Evolutionary conservation across 2,329 filamentous ascomycete genomes (phyloP).

Genomic region (Epichloe uncinata): DNA sequence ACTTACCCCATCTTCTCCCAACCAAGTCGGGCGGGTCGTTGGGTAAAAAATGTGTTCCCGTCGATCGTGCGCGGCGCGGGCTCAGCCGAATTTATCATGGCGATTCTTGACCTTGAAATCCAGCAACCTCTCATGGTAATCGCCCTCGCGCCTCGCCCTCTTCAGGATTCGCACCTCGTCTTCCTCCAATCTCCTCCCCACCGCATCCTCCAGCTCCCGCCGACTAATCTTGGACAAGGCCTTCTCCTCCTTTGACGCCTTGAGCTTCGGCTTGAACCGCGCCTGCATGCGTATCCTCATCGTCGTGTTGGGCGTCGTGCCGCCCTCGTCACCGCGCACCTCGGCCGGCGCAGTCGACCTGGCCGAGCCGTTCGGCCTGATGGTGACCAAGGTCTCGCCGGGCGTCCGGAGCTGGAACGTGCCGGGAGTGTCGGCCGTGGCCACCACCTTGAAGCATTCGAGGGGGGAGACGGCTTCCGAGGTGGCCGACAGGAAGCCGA

Average conservation of each 20-base stretch:
- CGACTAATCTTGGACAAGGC: conserved; percentile 74
- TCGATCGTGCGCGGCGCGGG: neutral
- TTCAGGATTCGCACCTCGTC: conserved; percentile 78
- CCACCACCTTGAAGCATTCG: conserved; percentile 65
- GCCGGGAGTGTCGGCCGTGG: conserved; percentile 49
- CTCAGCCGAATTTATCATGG: conserved; percentile 62
- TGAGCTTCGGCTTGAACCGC: conserved; percentile 74
- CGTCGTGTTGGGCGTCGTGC: conserved; percentile 54
- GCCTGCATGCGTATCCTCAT: conserved; percentile 87
- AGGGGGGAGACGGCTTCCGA: conserved; percentile 72
- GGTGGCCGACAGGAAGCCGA: conserved; percentile 62
- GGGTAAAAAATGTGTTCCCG: too few relatives aligned
- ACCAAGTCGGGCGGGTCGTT: too few relatives aligned
- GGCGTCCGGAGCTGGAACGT: conserved; percentile 62
- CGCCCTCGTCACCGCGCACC: conserved; percentile 62
- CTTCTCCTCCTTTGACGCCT: conserved; percentile 70
- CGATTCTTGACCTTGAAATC: conserved; percentile 85
- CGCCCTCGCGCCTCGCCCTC: conserved; percentile 69
- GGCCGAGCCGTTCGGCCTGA: conserved; percentile 38
- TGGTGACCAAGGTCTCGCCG: conserved; percentile 55
- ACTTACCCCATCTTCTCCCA: too few relatives aligned
- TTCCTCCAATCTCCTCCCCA: conserved; percentile 63
- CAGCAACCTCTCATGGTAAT: conserved; percentile 77
- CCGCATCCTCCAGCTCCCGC: conserved; percentile 70
- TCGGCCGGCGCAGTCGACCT: conserved; percentile 42